Conservation (phyloP, 2,329 filamentous ascomycete genomes). For the Fusarium metavorans region DNA sequence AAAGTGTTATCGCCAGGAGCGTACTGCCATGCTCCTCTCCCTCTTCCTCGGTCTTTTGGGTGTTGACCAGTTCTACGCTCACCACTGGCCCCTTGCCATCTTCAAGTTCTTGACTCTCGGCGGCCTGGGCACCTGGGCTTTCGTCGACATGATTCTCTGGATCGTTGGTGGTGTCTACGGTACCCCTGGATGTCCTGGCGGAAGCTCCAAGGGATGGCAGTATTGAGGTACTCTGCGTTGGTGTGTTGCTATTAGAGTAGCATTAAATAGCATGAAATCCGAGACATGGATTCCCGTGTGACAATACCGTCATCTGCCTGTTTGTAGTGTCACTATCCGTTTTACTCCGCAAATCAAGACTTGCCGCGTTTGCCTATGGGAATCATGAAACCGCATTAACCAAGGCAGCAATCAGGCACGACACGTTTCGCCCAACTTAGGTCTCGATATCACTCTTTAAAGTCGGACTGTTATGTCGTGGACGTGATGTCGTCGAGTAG, state of each 20-base stretch:
- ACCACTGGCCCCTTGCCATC: constrained; percentile 29
- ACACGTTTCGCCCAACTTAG: background rate
- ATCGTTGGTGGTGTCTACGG: constrained; percentile 39
- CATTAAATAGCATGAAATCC: background rate
- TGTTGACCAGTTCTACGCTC: constrained; percentile 37
- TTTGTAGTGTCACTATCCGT: background rate
- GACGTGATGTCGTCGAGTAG: background rate
- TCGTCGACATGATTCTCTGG: constrained; percentile 39
- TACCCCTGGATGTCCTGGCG: constrained; percentile 36
- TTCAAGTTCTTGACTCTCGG: constrained; percentile 38
- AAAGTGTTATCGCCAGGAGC: constrained; percentile 38
- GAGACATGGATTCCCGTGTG: background rate
- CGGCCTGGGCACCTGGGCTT: constrained; percentile 27
- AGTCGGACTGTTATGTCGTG: background rate
- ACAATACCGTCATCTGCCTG: background rate
- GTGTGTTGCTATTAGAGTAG: background rate
- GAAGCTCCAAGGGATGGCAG: constrained; percentile 21
- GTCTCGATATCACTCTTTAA: too few species aligned
- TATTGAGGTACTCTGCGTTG: constrained; percentile 2
- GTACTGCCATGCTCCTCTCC: constrained; percentile 35
- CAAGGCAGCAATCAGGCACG: background rate
- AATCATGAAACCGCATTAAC: background rate
- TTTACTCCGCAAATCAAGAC: background rate
- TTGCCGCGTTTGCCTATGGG: background rate
- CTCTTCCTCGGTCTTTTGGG: constrained; percentile 25